Percentiles rank a stretch among this genome's conserved stretches.
Evolutionary conservation across 2,329 filamentous ascomycete genomes (phyloP).

Genomic region (Cyphellophora attinorum): DNA sequence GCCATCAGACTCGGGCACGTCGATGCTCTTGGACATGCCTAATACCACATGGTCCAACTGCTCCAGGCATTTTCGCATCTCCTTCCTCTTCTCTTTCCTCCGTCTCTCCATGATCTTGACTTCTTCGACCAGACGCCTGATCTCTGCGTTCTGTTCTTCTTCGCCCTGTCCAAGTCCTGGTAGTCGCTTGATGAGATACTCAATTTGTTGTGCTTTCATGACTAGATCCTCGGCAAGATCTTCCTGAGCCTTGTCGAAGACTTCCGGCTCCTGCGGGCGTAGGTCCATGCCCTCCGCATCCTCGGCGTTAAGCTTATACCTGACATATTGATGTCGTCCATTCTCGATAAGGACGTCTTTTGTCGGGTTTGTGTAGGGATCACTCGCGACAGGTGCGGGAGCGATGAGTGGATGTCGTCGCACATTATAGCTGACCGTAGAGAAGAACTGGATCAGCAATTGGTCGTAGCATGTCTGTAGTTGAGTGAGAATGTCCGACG

Average conservation of each 20-base stretch:
- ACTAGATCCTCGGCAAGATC: conserved; percentile 40
- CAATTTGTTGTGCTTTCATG: conserved; percentile 42
- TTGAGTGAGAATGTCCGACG: conserved; percentile 37
- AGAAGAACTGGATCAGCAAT: conserved; percentile 43
- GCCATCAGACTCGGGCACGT: too few relatives aligned
- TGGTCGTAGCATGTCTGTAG: conserved; percentile 43
- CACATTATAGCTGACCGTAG: conserved; percentile 38
- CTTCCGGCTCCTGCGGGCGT: conserved; percentile 29
- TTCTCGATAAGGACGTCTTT: conserved; percentile 3
- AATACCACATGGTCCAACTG: conserved; percentile 30
- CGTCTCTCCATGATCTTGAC: conserved; percentile 34
- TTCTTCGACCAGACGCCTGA: conserved; percentile 32
- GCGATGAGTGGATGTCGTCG: conserved; percentile 33
- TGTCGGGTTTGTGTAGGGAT: conserved; percentile 10
- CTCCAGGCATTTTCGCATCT: conserved; percentile 30
- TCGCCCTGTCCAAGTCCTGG: conserved; percentile 36
- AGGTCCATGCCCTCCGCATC: conserved; percentile 23
- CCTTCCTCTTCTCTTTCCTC: conserved; percentile 29
- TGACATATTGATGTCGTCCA: background rate
- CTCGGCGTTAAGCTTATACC: conserved; percentile 4
- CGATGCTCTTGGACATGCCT: conserved; percentile 17
- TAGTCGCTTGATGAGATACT: conserved; percentile 35
- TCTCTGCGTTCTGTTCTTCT: conserved; percentile 33
- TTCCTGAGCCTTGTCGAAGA: conserved; percentile 33
- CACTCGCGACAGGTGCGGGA: conserved; percentile 21